Conservation (phyloP, 768 basidiomycete genomes). For the Lentinula detonsa region DNA sequence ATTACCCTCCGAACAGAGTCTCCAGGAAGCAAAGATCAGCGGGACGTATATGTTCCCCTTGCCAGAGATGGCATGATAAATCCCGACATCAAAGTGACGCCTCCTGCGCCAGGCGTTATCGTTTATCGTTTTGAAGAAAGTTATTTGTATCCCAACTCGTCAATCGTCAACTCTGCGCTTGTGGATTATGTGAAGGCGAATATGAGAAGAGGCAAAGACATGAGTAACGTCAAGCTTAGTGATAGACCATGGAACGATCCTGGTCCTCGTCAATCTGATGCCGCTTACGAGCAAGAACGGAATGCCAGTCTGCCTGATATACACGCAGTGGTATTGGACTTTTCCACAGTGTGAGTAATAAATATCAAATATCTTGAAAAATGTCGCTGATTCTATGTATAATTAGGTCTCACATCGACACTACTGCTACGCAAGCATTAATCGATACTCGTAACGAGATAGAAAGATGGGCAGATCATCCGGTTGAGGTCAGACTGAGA, state of each 20-base stretch:
- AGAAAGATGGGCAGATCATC: slow-evolving; percentile 79
- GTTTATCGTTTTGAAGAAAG: slow-evolving; percentile 92
- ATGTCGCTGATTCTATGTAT: background rate
- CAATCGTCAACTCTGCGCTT: slow-evolving; percentile 60
- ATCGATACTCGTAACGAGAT: slow-evolving; percentile 84
- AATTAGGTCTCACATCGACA: slow-evolving; percentile 78
- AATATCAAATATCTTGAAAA: background rate
- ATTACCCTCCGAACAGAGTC: slow-evolving; percentile 50
- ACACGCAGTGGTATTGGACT: slow-evolving; percentile 88
- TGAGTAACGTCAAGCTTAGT: slow-evolving; percentile 50
- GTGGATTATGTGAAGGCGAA: slow-evolving; percentile 77
- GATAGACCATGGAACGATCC: slow-evolving; percentile 96
- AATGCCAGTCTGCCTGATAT: slow-evolving; percentile 59
- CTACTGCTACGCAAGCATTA: slow-evolving; percentile 85
- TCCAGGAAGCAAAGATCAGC: slow-evolving; percentile 29
- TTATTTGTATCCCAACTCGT: slow-evolving; percentile 79
- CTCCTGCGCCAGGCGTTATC: slow-evolving; percentile 82
- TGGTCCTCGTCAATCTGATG: slow-evolving; percentile 51
- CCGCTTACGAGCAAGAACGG: slow-evolving; percentile 37
- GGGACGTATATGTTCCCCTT: slow-evolving; percentile 85
- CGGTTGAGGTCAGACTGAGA: slow-evolving; percentile 51
- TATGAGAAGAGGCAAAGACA: slow-evolving; percentile 73
- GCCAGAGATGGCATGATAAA: slow-evolving; percentile 55
- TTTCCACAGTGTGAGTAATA: slow-evolving; percentile 65
- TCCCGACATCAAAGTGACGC: slow-evolving; percentile 61